Evolutionary conservation across 2,329 filamentous ascomycete genomes (phyloP).

Genomic region (Dothistroma septosporum): DNA sequence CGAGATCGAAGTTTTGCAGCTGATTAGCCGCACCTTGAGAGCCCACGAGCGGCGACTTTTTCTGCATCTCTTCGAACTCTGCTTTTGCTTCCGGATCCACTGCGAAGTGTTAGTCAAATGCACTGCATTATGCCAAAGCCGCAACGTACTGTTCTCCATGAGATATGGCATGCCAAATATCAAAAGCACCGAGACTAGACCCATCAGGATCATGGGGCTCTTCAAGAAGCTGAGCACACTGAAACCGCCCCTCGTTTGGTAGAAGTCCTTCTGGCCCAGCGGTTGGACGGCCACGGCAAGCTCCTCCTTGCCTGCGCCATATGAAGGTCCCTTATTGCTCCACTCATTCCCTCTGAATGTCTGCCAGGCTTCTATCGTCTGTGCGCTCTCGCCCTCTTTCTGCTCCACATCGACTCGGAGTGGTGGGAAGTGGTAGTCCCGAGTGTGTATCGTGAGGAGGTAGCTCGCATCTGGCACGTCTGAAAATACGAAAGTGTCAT

Average conservation of each 20-base stretch:
- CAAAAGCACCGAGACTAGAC: constrained; percentile 72
- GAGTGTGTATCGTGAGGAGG: constrained; percentile 73
- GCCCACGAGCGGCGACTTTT: constrained; percentile 59
- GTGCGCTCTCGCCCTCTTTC: constrained; percentile 37
- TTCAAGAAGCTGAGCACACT: constrained; percentile 71
- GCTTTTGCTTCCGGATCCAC: constrained; percentile 96
- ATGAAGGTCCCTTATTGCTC: constrained; percentile 72
- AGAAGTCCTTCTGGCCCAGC: constrained; percentile 67
- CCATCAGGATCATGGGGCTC: constrained; percentile 96
- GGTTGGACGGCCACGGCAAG: constrained; percentile 59
- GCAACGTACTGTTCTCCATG: constrained; percentile 82
- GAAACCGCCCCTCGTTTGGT: constrained; percentile 66
- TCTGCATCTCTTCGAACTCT: constrained; percentile 88
- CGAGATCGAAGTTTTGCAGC: constrained; percentile 63
- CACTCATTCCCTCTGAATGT: constrained; percentile 87
- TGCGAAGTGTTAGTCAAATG: constrained; percentile 38
- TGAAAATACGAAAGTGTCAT: constrained; percentile 37
- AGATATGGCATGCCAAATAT: constrained; percentile 93
- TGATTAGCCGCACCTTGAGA: constrained; percentile 45
- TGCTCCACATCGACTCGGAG: constrained; percentile 68
- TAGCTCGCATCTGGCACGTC: constrained; percentile 71
- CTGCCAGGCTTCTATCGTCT: constrained; percentile 66
- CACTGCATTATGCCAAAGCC: neutral
- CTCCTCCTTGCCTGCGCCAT: constrained; percentile 41
- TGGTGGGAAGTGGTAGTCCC: constrained; percentile 70